Base-by-base conservation (phyloP, 169 alveolate species). In the Plasmodium cynomolgi region DNA sequence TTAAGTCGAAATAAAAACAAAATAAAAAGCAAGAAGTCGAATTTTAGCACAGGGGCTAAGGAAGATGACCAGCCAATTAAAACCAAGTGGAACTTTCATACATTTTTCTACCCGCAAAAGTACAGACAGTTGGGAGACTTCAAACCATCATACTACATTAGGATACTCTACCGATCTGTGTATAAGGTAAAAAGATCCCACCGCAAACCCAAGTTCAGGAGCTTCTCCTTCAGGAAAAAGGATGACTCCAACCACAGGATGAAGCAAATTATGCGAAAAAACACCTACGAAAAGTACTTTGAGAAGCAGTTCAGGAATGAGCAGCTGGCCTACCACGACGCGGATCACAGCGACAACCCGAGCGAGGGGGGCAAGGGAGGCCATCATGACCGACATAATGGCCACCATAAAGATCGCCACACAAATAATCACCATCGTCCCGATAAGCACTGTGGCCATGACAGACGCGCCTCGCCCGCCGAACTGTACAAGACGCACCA, bases 111-210 rank as follows among this genome's bases (percentile, higher is more conserved):
- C n/a, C 83, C 91, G 58, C 83, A 83, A 71, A 34, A 72, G 29
- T 91, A 58, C 58, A 91, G 92, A 44, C 95, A 91, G 58, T 39
- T 81, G 44, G 34, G 72, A 0, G 95, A 91, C 34, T 91, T 91
- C 33, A 91, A 81, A 23, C 92, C 95, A n/a, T 91, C 95, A 8
- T 91, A 91, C 20, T 91, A 91, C 79, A 91, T 91, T 8, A 91
- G 95, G 62, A 91, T 91, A 91, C 71, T 91, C 9, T 83, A 91
- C 77, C 44, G 79, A 82, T 81, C 95, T 8, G 37, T 83, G 37
- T 82, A 91, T 91, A 91, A 83, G 79, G 58, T 37, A 34, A 91
- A 83, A 20, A 81, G 68, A 7, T 23, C 68, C 20, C 39, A 86
- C 29, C 71, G 81, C 17, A 77, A 39, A 50, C 41, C 33, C 23